Conservation (phyloP, 2,329 filamentous ascomycete species). For the Ophiostoma sp. region DNA sequence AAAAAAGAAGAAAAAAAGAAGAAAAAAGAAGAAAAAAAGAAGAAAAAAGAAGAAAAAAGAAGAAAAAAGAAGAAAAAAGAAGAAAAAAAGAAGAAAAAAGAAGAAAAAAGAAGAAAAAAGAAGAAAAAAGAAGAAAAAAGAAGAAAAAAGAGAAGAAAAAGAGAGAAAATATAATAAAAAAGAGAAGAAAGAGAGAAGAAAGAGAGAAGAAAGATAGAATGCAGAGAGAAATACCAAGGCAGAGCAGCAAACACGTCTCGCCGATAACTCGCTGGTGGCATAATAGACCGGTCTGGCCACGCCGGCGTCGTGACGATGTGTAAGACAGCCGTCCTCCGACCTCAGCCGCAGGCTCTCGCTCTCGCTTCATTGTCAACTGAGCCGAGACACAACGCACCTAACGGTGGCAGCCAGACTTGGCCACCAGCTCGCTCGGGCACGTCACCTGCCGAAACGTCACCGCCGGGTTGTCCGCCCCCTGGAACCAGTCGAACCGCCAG, state of each 20-base stretch:
- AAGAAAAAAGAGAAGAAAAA: neutral
- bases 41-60: too few species aligned
- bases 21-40: too few species aligned
- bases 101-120: neutral
- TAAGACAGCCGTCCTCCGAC: neutral
- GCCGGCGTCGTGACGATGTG: neutral
- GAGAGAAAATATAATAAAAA: neutral
- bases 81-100: too few species aligned
- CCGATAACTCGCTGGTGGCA: neutral
- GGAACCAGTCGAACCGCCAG: conserved; percentile 62
- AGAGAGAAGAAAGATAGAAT: neutral
- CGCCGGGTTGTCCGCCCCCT: conserved; percentile 52
- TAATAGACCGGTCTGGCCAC: neutral
- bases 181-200: neutral
- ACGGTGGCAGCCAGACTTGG: conserved; percentile 36
- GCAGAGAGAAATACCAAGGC: neutral
- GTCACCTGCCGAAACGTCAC: conserved; percentile 53
- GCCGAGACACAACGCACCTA: neutral
- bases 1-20: neutral
- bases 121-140: neutral
- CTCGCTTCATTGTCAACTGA: too few species aligned
- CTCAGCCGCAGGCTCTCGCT: too few species aligned
- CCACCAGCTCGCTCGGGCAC: conserved; percentile 47
- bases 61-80: too few species aligned
- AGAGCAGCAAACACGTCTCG: neutral